Evolutionary conservation across 2,329 filamentous ascomycete genomes (phyloP).

Genomic region (Rosellinia necatrix): DNA sequence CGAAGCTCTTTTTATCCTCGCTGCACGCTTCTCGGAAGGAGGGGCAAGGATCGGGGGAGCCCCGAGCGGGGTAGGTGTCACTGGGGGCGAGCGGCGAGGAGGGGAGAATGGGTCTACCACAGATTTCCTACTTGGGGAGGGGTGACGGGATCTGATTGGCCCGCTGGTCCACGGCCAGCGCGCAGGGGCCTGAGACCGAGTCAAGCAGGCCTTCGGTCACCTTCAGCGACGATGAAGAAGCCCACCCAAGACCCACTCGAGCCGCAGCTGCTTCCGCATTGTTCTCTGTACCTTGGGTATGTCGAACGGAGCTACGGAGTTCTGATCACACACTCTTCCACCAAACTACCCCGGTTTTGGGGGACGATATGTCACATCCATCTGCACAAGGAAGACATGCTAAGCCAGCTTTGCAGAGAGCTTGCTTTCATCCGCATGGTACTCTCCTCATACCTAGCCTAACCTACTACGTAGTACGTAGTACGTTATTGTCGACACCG

Average conservation of each 20-base stretch:
- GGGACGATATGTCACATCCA: background rate
- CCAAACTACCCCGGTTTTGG: background rate
- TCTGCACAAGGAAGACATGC: background rate
- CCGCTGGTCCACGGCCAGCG: background rate
- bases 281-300: too few relatives aligned
- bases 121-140: slow-evolving; percentile 18
- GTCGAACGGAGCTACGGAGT: slow-evolving; percentile 23
- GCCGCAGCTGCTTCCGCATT: too few relatives aligned
- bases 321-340: slow-evolving; percentile 8
- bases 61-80: slow-evolving; percentile 20
- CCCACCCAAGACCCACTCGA: too few relatives aligned
- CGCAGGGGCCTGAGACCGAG: background rate
- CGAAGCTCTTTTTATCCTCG: slow-evolving; percentile 26
- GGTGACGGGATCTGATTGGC: slow-evolving; percentile 7
- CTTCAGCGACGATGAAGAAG: background rate
- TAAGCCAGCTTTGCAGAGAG: background rate
- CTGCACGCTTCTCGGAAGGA: background rate
- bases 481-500: too few relatives aligned
- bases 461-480: too few relatives aligned
- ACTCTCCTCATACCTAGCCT: too few relatives aligned
- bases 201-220: background rate
- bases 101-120: too few relatives aligned
- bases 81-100: slow-evolving; percentile 1
- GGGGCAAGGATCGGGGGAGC: slow-evolving; percentile 1
- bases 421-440: too few relatives aligned